These are phyloP conservation scores for Flaveria sonorensis DNA, from an alignment of 129 eudicot genomes.

Conservation along the genomic window DNA sequence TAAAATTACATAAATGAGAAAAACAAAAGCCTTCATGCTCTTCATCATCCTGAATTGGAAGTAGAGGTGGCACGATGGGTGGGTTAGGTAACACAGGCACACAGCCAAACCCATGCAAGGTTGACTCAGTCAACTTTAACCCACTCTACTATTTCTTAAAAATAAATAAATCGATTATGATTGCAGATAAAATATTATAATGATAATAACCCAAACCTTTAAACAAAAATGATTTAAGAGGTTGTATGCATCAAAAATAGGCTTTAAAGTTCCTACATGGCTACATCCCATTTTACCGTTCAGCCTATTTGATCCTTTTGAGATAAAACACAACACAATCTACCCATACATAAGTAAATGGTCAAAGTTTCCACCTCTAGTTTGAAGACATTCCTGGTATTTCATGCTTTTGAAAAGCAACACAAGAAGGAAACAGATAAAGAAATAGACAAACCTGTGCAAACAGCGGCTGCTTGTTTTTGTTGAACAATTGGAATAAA, in stretches of 20 bases:
- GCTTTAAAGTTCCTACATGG: not conserved
- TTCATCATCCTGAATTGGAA: slow-evolving; percentile 14
- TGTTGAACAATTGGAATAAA: slow-evolving; percentile 83
- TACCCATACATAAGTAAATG: slow-evolving; percentile 10
- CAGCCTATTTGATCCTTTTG: slow-evolving; percentile 7
- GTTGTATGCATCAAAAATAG: slow-evolving; percentile 5
- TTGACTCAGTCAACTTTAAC: not conserved
- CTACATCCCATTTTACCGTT: not conserved
- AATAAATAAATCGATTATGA: not conserved
- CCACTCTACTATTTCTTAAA: not conserved
- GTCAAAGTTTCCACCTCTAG: slow-evolving; percentile 14
- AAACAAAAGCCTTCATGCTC: not conserved
- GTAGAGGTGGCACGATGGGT: slow-evolving; percentile 11
- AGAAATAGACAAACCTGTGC: slow-evolving; percentile 50
- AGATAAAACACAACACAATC: not conserved
- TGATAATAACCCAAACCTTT: not conserved
- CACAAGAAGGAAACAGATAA: slow-evolving; percentile 13
- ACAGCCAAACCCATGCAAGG: not conserved
- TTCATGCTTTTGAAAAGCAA: not conserved
- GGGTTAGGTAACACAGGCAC: not conserved
- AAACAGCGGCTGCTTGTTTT: slow-evolving; percentile 77
- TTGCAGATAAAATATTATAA: not conserved
- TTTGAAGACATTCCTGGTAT: slow-evolving; percentile 3
- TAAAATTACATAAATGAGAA: not conserved
- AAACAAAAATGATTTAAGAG: not conserved